Evolutionary conservation across 192 early-diverging fungal genomes (phyloP), one percentile per base, ranked within the genome.

Genomic region (Podochytrium sp.): DNA sequence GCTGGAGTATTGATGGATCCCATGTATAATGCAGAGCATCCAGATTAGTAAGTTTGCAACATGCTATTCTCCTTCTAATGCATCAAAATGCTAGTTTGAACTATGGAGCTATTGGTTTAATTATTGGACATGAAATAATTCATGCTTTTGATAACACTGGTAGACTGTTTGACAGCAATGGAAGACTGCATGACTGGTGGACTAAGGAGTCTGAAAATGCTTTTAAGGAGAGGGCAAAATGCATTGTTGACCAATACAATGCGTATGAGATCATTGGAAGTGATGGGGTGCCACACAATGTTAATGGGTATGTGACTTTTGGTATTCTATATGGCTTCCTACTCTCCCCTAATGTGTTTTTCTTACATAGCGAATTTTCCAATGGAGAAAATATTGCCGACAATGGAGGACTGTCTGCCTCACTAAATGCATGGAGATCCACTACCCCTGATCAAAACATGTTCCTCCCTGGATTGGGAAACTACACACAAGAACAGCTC

Each of bases 71-170:
- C n/a, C n/a, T n/a, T n/a, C n/a, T n/a, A n/a, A n/a, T n/a, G n/a
- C n/a, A n/a, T n/a, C n/a, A n/a, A n/a, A n/a, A n/a, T n/a, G n/a
- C n/a, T n/a, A n/a, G n/a, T 43, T 35, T 93, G 60, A 91, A 91
- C 63, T 93, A 87, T 78, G 91, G 91, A 20, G 80, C 80, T 4
- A 82, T 90, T 33, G 92, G 92, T 20, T 78, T 85, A 47, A 83
- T 93, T 29, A 85, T 91, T 41, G 91, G 92, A 1, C 92, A 93
- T 73, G 92, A 93, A 71, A 76, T 92, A n/a, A 87, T 83, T 72
- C 92, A 93, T 60, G 92, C 83, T 4, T 93, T 92, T 76, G 92
- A 92, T 70, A 76, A 81, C 33, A 77, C 61, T 1, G 92, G 92
- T 18, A 76, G 83, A 42, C 60, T 80, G 55, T 87, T 79, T 55